Evolutionary conservation across 768 basidiomycete species (phyloP).

Genomic region (Stropharia rugosoannulata): DNA sequence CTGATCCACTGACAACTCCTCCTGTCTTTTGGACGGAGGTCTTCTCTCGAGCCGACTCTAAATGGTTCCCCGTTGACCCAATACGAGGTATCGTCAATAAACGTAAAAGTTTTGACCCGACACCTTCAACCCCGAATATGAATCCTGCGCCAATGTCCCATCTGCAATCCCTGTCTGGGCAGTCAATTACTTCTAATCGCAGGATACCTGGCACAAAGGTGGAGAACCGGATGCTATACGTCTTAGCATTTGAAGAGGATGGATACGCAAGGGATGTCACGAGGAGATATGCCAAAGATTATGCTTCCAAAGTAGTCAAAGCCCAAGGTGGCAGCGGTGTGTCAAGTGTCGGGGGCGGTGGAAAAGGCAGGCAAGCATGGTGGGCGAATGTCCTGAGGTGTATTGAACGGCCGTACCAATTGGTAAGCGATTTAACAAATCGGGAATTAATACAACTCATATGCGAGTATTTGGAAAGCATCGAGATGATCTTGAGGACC

Average conservation of each 20-base stretch:
- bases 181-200: slow-evolving; percentile 11
- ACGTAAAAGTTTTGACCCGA: slow-evolving; percentile 77
- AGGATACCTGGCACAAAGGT: slow-evolving; percentile 27
- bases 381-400: slow-evolving; percentile 71
- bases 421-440: slow-evolving; percentile 50
- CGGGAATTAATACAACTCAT: slow-evolving; percentile 6
- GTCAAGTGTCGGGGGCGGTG: slow-evolving; percentile 39
- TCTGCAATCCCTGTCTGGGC: slow-evolving; percentile 16
- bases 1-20: slow-evolving; percentile 63
- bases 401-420: slow-evolving; percentile 73
- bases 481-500: slow-evolving; percentile 91
- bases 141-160: slow-evolving; percentile 8
- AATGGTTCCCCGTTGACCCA: slow-evolving; percentile 94
- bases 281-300: slow-evolving; percentile 81
- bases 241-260: slow-evolving; percentile 93
- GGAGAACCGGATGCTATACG: slow-evolving; percentile 91
- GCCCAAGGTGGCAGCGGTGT: slow-evolving; percentile 58
- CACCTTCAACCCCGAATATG: slow-evolving; percentile 25
- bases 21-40: slow-evolving; percentile 98
- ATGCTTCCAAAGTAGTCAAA: slow-evolving; percentile 77
- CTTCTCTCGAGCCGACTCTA: slow-evolving; percentile 86
- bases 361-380: slow-evolving; percentile 76
- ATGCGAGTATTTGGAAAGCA: slow-evolving; percentile 48
- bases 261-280: slow-evolving; percentile 92
- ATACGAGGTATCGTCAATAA: slow-evolving; percentile 80